A percentile compares a stretch with the other conserved stretches of the same genome.
Conservation (phyloP, 305 asterid species). For the Caryopteris hybrid region DNA sequence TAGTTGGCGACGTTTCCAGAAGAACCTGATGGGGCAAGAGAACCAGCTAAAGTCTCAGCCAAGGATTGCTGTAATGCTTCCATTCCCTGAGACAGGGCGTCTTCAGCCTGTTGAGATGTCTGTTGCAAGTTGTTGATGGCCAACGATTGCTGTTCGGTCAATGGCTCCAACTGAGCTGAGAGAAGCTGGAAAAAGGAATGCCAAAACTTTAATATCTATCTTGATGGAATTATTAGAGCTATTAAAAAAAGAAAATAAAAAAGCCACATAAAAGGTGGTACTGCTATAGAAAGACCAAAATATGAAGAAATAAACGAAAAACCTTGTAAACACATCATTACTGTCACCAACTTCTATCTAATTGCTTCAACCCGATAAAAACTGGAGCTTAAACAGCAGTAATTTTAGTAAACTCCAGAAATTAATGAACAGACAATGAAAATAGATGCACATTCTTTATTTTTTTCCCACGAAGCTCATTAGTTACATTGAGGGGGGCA, state of each 20-base stretch:
- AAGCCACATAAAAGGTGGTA: no score
- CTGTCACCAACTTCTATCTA: neutral
- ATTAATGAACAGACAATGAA: neutral
- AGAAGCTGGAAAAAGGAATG: constrained; percentile 38
- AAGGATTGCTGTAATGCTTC: constrained; percentile 56
- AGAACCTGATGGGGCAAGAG: constrained; percentile 39
- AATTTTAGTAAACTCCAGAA: neutral
- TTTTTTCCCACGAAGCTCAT: neutral
- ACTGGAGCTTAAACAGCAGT: neutral
- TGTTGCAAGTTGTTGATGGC: constrained; percentile 55
- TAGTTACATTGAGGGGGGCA: neutral
- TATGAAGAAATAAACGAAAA: neutral
- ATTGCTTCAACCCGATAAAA: neutral
- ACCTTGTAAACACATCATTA: neutral
- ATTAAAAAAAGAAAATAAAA: no score
- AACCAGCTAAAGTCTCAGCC: constrained; percentile 57
- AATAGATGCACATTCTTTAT: neutral
- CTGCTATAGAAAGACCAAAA: no score
- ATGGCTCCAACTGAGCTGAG: constrained; percentile 44
- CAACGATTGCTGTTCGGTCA: constrained; percentile 49
- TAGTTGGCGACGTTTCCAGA: constrained; percentile 57
- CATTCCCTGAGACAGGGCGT: constrained; percentile 59
- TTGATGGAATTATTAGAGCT: neutral
- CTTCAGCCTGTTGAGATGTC: constrained; percentile 59
- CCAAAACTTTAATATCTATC: neutral